Base-by-base conservation (phyloP, 208 protist genomes). In the Acanthamoeba polyphaga region DNA sequence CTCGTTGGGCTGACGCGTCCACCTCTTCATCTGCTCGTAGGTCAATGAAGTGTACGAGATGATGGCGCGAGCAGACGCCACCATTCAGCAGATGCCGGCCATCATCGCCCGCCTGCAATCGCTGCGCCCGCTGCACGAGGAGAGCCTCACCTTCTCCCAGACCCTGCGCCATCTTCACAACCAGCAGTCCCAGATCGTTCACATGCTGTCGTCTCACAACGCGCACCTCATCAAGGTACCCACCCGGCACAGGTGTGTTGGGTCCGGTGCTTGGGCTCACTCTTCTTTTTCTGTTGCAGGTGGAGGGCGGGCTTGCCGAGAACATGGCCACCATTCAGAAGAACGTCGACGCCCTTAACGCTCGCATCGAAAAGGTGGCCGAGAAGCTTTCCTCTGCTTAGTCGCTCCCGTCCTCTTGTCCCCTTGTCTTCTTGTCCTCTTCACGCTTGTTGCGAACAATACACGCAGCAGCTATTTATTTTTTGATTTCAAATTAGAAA, bases 21-120 rank as follows among this genome's bases (percentile, higher is more conserved):
- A 15, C 13, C 43, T 60, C 34, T 93, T 55, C 22, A 3, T 5
- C 38, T 49, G 32, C 22, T 24, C 49, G 32, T 19, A 94, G 91
- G 91, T 94, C n/a, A 85, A 94, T 32, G 91, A 94, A 19, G 46
- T 94, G 70, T 94, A 85, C 55, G 91, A 94, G 51, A 94, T 94
- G 91, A 94, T 94, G 91, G 8, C n/a, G 29, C 46, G 91, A 85
- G 91, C 72, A 94, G 91, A 94, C 70, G 72, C 34, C 15, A 70
- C 91, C 6, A 64, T 85, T 32, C 70, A 94, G 70, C 91, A 94
- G 70, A 55, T 94, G 38, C 72, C 91, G 32, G 55, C 74, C 27
- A 58, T 94, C 29, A 94, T 94, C 70, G n/a, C 64, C 10, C 91
- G 91, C n/a, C 53, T 94, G 8, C 91, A 94, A 15, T 80, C 91